Evolutionary conservation across 1,284 basidiomycete species (phyloP), one percentile per base, ranked within the genome.

Genomic region (Cystobasidium slooffiae): DNA sequence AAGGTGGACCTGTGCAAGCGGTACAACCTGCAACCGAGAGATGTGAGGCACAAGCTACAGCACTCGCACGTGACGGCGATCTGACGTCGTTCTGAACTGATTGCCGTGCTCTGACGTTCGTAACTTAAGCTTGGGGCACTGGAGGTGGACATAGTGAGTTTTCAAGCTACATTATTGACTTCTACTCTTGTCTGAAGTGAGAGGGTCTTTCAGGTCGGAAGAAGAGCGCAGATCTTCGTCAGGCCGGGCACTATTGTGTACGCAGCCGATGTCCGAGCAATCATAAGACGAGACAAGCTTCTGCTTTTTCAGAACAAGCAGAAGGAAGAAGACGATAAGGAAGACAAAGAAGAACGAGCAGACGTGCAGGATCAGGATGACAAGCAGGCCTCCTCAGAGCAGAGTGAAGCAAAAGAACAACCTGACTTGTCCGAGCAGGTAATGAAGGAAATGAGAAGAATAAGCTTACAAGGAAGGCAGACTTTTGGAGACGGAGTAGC

Each of bases 381-480:
- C 7, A 12, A 69, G 6, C 56, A 49, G 3, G 39, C 43, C 16
- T 47, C 44, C 12, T 24, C 44, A 1, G 46, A 62, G 20, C 4
- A 1, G 43, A 2, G 7, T 4, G 39, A 47, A 31, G 24, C 12
- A 3, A 37, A 49, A 16, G 41, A 24, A 31, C n/a, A 39, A 47
- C 31, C 61, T 37, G n/a, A n/a, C 12, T 24, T 58, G 22, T 41
- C 63, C 16, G 22, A 73, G 16, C 37, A 20, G 12, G 10, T 73
- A 12, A 65, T 63, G 46, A 22, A 12, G 6, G 75, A 74, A 37
- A 76, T 76, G 75, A 65, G 61, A 39, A 62, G 62, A 49, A 74
- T 68, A 47, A 66, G 56, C 22, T 43, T 66, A 22, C 56, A 73
- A 49, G 70, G 53, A 12, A 39, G 55, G 22, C 70, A 64, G 12